Percentiles rank a stretch among this genome's conserved stretches.
These are phyloP conservation scores for Camellia japonica DNA, from an alignment of 148 eudicot genomes.

Conservation along the genomic window DNA sequence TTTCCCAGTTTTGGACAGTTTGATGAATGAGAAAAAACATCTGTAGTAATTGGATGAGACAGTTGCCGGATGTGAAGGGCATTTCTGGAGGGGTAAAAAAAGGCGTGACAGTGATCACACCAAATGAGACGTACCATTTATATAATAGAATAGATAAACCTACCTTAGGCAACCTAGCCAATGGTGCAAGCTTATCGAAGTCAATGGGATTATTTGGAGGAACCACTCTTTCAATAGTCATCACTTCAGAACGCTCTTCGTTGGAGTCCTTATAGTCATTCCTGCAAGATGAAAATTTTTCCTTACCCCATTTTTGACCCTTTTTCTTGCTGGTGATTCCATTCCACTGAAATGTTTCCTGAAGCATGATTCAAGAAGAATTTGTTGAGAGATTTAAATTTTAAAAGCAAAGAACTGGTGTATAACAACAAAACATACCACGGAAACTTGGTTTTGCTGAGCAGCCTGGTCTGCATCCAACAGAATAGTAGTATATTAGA, in stretches of 20 bases:
- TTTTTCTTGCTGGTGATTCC: slow-evolving; percentile 33
- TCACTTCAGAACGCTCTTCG: slow-evolving; percentile 27
- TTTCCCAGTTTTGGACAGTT: too few relatives aligned
- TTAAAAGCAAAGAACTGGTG: background rate
- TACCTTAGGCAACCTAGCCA: slow-evolving; percentile 60
- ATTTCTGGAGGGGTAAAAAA: too few relatives aligned
- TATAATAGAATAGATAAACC: background rate
- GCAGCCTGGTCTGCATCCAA: slow-evolving; percentile 44
- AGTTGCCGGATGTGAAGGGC: too few relatives aligned
- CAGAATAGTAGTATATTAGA: slow-evolving; percentile 12
- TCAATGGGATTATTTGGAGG: slow-evolving; percentile 27
- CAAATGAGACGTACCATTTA: too few relatives aligned
- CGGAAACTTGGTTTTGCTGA: slow-evolving; percentile 33
- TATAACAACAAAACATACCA: slow-evolving; percentile 34
- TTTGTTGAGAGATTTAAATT: background rate
- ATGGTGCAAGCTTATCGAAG: slow-evolving; percentile 70
- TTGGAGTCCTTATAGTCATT: slow-evolving; percentile 32
- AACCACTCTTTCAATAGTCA: slow-evolving; percentile 24
- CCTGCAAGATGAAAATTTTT: slow-evolving; percentile 24
- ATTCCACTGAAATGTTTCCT: slow-evolving; percentile 26
- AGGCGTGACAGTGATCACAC: too few relatives aligned
- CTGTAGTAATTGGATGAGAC: too few relatives aligned
- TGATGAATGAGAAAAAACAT: too few relatives aligned
- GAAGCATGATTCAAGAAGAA: slow-evolving; percentile 10
- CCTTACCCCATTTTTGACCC: slow-evolving; percentile 31